phyloP scores from a whole-genome alignment of 345 rosid genomes.

The Gossypium herbaceum region DNA sequence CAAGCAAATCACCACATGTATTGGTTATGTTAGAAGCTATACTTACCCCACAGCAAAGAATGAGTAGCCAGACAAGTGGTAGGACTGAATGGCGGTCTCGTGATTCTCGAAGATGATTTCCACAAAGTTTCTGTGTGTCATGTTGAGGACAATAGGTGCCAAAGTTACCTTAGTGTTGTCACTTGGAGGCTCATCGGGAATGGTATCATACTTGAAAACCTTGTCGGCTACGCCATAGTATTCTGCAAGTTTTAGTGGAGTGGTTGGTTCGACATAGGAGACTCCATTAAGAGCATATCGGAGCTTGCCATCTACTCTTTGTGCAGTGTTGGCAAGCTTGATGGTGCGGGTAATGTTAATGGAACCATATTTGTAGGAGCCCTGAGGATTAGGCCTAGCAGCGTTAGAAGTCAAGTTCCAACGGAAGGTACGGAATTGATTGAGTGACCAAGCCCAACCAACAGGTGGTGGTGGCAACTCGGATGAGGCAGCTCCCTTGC shows the following conservation, averaged over 20 bases:
- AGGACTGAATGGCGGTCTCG: constrained; percentile 63
- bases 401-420: constrained; percentile 77
- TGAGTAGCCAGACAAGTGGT: constrained; percentile 60
- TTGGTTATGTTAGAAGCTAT: not conserved
- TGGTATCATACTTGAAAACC: constrained; percentile 54
- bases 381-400: constrained; percentile 21
- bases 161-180: constrained; percentile 19
- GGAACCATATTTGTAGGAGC: constrained; percentile 70
- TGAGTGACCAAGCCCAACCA: constrained; percentile 76
- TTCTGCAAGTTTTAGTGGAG: constrained; percentile 68
- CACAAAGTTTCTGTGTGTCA: constrained; percentile 61
- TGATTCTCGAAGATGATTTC: constrained; percentile 78
- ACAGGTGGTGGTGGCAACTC: constrained; percentile 47
- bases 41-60: constrained; percentile 80
- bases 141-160: constrained; percentile 50
- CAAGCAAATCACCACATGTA: not conserved
- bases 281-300: constrained; percentile 64
- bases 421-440: constrained; percentile 66
- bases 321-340: constrained; percentile 44
- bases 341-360: constrained; percentile 68
- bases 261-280: constrained; percentile 46
- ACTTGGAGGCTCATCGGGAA: constrained; percentile 41
- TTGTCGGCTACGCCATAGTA: constrained; percentile 39
- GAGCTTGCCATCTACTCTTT: constrained; percentile 38
- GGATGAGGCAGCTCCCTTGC: constrained; percentile 34